Evolutionary conservation across 2,329 filamentous ascomycete species (phyloP).

Genomic region (Fusarium xylarioides): DNA sequence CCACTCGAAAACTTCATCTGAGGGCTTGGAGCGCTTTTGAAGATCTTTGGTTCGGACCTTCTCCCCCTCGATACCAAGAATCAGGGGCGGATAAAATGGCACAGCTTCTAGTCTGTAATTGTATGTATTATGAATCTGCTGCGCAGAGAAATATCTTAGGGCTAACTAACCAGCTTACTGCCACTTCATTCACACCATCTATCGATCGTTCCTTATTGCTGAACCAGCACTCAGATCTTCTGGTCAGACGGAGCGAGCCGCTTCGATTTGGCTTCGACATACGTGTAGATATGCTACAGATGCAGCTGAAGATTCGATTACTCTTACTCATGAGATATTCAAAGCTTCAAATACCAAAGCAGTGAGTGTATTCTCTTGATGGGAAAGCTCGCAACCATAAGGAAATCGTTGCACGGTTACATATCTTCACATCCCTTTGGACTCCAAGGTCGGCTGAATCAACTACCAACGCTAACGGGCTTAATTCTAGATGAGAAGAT

Average conservation of each 20-base stretch:
- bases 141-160: rapidly evolving
- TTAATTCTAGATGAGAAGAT: background rate
- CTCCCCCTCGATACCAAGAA: background rate
- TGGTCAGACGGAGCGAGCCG: background rate
- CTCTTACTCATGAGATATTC: too few species aligned
- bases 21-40: rapidly evolving
- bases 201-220: background rate
- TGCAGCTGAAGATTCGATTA: background rate
- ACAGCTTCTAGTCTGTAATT: background rate
- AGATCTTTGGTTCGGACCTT: background rate
- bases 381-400: too few species aligned
- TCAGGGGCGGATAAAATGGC: rapidly evolving
- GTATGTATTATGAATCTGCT: rapidly evolving
- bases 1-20: background rate
- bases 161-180: rapidly evolving
- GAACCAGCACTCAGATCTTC: background rate
- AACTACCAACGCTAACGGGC: background rate
- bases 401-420: background rate
- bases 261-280: background rate
- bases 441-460: rapidly evolving
- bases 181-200: background rate
- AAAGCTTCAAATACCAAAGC: background rate
- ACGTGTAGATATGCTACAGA: background rate
- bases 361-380: too few species aligned
- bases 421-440: background rate